Evolutionary conservation across 1,139 yeast genomes (phyloP), one percentile per base, ranked within the genome.

Genomic region (Pneumocystis canis): DNA sequence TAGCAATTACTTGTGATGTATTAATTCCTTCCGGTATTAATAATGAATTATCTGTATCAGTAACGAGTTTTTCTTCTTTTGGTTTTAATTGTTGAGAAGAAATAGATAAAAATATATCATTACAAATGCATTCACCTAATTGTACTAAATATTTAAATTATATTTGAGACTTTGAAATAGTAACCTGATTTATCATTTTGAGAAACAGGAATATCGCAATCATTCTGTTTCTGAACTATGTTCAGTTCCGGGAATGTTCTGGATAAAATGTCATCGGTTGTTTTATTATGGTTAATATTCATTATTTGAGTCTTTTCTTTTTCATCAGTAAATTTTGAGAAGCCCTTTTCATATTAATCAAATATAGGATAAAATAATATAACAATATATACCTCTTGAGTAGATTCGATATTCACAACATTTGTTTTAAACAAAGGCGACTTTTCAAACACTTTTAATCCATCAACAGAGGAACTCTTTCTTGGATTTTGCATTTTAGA

Each of bases 61-160:
- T 65, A n/a, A 90, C 82, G 31, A 89, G 78, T 62, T 96, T 75
- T 68, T 83, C 82, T 67, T 87, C 85, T 68, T 87, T 95, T 7
- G 79, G 73, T 57, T 90, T 76, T 62, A 84, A 89, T 2, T 83
- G 80, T 0, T 90, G 83, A 70, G 86, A 90, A 70, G 96, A 87
- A 5, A 87, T 83, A 0, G 95, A 84, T 1, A 87, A 88, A 60
- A 89, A 78, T 71, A 88, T 96, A 16, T 85, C 87, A 69, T 88
- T 96, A 69, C 81, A 84, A 58, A 89, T 75, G 41, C 81, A 71
- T 63, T 80, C 31, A 47, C 28, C 54, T 47, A 47, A n/a, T 47
- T 25, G 25, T 25, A 47, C 20, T 47, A 11, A 47, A 18, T 25
- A 25, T 47, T 47, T 20, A 25, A 9, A 47, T 25, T 4, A 47